Conservation (phyloP, 495 filamentous ascomycete species). For the Xylaria acuta region DNA sequence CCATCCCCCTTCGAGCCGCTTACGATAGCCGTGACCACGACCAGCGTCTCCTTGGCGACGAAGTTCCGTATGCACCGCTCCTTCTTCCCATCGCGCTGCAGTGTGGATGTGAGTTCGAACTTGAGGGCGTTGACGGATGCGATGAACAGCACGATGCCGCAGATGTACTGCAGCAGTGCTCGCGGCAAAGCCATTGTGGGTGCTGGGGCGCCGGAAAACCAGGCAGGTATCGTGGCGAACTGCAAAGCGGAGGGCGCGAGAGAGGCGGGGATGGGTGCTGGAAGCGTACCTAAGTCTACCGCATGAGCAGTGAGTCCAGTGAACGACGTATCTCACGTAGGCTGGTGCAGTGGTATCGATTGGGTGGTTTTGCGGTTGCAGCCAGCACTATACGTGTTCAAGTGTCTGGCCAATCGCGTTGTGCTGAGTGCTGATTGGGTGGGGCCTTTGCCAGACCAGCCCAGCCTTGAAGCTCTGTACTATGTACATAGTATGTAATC, state of each 20-base stretch:
- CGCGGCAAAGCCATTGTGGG: constrained; percentile 45
- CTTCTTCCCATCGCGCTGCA: constrained; percentile 64
- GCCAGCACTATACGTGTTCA: constrained; percentile 38
- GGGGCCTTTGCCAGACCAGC: neutral
- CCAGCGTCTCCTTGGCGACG: constrained; percentile 87
- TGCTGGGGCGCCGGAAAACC: neutral
- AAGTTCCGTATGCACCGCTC: constrained; percentile 97
- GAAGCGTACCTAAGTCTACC: constrained; percentile 27
- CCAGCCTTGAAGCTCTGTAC: neutral
- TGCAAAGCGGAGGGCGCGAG: neutral
- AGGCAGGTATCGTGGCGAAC: constrained; percentile 23
- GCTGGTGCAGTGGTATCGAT: no score
- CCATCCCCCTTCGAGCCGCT: constrained; percentile 88
- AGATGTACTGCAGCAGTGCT: constrained; percentile 52
- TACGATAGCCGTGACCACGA: constrained; percentile 96
- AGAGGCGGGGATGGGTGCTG: constrained; percentile 24
- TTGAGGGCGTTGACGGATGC: constrained; percentile 79
- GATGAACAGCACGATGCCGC: constrained; percentile 58
- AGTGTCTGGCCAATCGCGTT: constrained; percentile 34
- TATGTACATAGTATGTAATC: no score
- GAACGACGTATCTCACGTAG: neutral
- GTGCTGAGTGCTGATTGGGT: neutral
- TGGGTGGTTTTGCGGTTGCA: constrained; percentile 14
- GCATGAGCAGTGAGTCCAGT: neutral
- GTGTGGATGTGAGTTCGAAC: constrained; percentile 84